These are phyloP conservation scores for Aureoboletus auriporus DNA, from an alignment of 768 basidiomycete species.

Conservation along the genomic window DNA sequence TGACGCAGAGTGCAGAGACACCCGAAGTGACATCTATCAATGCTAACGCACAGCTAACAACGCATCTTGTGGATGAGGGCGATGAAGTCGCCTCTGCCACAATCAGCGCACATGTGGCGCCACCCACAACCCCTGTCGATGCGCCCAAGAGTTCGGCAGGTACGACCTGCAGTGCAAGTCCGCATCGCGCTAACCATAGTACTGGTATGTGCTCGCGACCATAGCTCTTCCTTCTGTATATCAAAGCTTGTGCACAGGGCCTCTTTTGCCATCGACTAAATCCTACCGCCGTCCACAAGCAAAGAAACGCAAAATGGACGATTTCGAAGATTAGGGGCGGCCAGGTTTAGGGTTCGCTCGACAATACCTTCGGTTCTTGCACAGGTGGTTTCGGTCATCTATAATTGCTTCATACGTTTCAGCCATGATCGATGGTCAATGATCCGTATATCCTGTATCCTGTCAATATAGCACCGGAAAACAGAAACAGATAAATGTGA, in stretches of 20 bases:
- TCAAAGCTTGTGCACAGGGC: no score
- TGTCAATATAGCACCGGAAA: no score
- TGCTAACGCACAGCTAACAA: no score
- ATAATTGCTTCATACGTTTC: no score
- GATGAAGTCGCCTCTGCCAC: background rate
- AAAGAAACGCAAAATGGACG: conserved; percentile 24
- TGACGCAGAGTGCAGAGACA: background rate
- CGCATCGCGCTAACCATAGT: background rate
- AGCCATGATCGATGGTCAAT: no score
- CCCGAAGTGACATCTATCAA: background rate
- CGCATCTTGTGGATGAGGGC: no score
- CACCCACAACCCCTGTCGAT: background rate
- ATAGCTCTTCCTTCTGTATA: no score
- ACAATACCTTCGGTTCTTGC: background rate
- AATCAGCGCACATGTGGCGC: background rate
- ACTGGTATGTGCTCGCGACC: background rate
- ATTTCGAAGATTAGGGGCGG: conserved; percentile 4
- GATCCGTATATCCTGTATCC: no score
- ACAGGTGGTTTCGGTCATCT: no score
- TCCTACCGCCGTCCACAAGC: conserved; percentile 1
- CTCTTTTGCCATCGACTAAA: background rate
- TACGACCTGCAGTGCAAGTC: background rate
- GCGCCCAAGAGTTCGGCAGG: background rate
- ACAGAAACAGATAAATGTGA: no score
- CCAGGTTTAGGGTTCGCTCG: background rate